Evolutionary conservation across 495 filamentous ascomycete genomes (phyloP), one percentile per base, ranked within the genome.

Genomic region (Podospora didyma): DNA sequence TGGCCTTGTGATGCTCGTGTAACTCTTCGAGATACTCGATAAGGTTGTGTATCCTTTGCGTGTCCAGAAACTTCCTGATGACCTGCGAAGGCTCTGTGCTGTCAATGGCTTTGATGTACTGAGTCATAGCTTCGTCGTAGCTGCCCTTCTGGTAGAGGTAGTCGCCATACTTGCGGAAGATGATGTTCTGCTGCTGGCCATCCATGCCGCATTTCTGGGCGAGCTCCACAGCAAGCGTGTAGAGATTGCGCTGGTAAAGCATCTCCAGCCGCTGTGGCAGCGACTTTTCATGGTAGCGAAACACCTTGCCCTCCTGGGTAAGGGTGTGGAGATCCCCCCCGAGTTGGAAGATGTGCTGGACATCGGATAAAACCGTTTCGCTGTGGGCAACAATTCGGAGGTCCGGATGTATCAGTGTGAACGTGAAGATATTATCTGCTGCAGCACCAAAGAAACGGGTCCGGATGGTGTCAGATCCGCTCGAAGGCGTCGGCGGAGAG

Each of bases 1-100:
- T 96, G 7, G 94, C 94, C 62, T 84, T 89, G 67, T 93, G 88
- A 64, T 96, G 92, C 53, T 97, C 91, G 68, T 98, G 94, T 23
- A 98, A 74, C 70, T 97, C 91, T 75, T 98, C 94, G 10, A 98
- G 82, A 65, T 97, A 98, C 69, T 97, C 92, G 61, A 98, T 98
- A 16, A 98, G 76, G 64, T 97, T 97, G 58, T 96, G 90, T 69
- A 98, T 96, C 62, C 92, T 80, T 74, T 97, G 93, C 0, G 92
- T 97, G 61, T 97, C 94, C 22, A 98, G 79, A 61, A 92, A 96
- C 86, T 96, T 96, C 57, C 92, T 80, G 72, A 96, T 96, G 21
- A 96, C 89, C 66, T 96, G 92, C 3, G 91, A 96, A 12, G 92
- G 92, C 61, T 96, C 92, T 0, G 92, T 96, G 56, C 89, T 94